Base-by-base conservation (phyloP, 495 filamentous ascomycete species). In the Astrothelium subdiscretum region DNA sequence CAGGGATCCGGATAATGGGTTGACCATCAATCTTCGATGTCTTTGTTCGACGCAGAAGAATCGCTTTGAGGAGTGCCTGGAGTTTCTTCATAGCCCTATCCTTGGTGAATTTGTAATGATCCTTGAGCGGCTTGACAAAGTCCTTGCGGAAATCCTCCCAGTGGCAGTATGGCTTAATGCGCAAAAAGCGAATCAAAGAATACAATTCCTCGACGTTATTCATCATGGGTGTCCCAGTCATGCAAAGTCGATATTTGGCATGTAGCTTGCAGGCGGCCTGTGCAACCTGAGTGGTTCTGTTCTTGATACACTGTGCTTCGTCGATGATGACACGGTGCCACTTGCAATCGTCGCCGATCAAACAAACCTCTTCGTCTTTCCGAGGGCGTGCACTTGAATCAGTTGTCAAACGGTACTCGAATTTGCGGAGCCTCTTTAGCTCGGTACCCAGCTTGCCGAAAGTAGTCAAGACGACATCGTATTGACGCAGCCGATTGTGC, bases 141-240 rank as follows among this genome's bases (percentile, higher is more conserved):
- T 79, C 84, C 31, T 57, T 44, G 29, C 79, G 80, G 71, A 95
- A 96, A 24, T 76, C 77, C 0, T 80, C 73, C 70, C 79, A 79
- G 1, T 84, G 80, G 62, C 80, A 79, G 71, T 92, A 97, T n/a
- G 92, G 92, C 51, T 78, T 82, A 66, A 95, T 94, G 2, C 82
- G 77, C 52, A 97, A 78, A 72, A 97, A 98, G 26, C 79, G 80
- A 58, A 98, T 79, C 32, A 97, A 76, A 2, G 91, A 86, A 68
- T 84, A 92, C n/a, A 96, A 74, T 69, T 97, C 94, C 32, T 81
- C 79, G 2, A 92, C 83, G 15, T 79, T 84, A 67, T 98, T 97
- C 86, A 94, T 92, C 85, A 96, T 95, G 0, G 94, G 94, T 0
- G 91, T 97, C 6, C 94, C 94, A 12, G 89, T 95, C 73, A 98